A percentile compares a stretch with the other conserved stretches of the same genome.
These are phyloP conservation scores for Balakata baccata DNA, from an alignment of 345 rosid genomes.

Conservation along the genomic window DNA sequence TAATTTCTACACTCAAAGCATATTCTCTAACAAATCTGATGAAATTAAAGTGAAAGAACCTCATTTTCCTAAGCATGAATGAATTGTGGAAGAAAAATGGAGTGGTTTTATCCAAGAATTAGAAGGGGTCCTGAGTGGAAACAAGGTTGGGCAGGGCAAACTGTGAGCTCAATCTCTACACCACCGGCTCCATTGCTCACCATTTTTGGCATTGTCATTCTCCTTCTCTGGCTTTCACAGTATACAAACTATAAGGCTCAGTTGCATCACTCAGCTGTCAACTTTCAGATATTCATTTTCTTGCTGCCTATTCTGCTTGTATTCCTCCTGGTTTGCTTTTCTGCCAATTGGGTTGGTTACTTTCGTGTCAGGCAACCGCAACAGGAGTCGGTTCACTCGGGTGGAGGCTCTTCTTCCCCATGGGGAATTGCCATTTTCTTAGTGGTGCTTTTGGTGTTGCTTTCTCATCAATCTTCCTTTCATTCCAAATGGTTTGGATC, in stretches of 20 bases:
- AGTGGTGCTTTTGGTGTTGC: slow-evolving; percentile 37
- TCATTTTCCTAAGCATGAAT: slow-evolving; percentile 11
- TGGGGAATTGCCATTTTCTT: slow-evolving; percentile 45
- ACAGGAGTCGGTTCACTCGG: neutral
- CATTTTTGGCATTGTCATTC: slow-evolving; percentile 45
- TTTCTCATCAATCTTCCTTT: slow-evolving; percentile 52
- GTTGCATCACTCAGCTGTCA: slow-evolving; percentile 26
- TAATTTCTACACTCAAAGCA: slow-evolving; percentile 26
- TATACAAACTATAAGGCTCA: slow-evolving; percentile 32
- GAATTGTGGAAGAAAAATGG: slow-evolving; percentile 29
- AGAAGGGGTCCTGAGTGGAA: slow-evolving; percentile 63
- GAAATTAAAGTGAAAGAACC: neutral
- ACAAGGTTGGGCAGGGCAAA: slow-evolving; percentile 47
- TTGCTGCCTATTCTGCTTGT: slow-evolving; percentile 38
- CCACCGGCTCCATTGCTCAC: slow-evolving; percentile 45
- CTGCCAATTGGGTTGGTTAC: slow-evolving; percentile 18
- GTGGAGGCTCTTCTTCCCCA: slow-evolving; percentile 29
- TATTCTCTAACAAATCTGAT: slow-evolving; percentile 4
- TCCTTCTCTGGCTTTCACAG: slow-evolving; percentile 45
- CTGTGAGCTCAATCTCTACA: slow-evolving; percentile 33
- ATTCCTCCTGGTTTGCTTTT: slow-evolving; percentile 28
- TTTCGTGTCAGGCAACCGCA: slow-evolving; percentile 13
- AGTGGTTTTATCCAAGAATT: slow-evolving; percentile 41
- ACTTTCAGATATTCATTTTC: slow-evolving; percentile 39
- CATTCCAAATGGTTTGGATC: slow-evolving; percentile 53